A percentile compares a stretch with the other conserved stretches of the same genome.
Evolutionary conservation across 148 eudicot genomes (phyloP).

Genomic region (Oxyria digyna): DNA sequence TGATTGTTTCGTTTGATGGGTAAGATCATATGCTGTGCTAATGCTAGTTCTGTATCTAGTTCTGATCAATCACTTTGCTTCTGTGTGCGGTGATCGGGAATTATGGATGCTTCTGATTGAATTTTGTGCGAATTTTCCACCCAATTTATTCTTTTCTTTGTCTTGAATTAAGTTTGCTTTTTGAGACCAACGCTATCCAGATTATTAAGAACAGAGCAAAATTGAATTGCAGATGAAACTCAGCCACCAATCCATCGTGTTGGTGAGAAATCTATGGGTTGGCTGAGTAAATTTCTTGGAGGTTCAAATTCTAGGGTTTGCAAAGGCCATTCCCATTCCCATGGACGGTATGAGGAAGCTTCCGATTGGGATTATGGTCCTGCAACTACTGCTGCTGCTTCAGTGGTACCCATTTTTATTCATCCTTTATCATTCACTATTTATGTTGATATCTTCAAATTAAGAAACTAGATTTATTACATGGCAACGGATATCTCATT

Average conservation of each 20-base stretch:
- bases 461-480: too few relatives aligned
- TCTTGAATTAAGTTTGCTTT: neutral
- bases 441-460: too few relatives aligned
- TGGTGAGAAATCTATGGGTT: slow-evolving; percentile 48
- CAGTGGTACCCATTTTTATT: slow-evolving; percentile 29
- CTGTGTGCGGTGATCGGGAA: neutral
- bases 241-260: slow-evolving; percentile 11
- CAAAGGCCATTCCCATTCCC: slow-evolving; percentile 52
- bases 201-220: neutral
- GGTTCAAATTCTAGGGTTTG: slow-evolving; percentile 54
- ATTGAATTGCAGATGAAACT: slow-evolving; percentile 13
- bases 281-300: slow-evolving; percentile 66
- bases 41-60: neutral
- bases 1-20: neutral
- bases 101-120: neutral
- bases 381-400: slow-evolving; percentile 15
- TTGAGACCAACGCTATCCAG: neutral
- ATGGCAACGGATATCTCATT: neutral
- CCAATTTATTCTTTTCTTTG: neutral
- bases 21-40: neutral
- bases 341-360: slow-evolving; percentile 49
- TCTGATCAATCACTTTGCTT: neutral
- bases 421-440: neutral
- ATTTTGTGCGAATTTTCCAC: neutral
- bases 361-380: slow-evolving; percentile 50